These are phyloP conservation scores for Esteya vermicola DNA, from an alignment of 2,329 filamentous ascomycete genomes.

Conservation along the genomic window DNA sequence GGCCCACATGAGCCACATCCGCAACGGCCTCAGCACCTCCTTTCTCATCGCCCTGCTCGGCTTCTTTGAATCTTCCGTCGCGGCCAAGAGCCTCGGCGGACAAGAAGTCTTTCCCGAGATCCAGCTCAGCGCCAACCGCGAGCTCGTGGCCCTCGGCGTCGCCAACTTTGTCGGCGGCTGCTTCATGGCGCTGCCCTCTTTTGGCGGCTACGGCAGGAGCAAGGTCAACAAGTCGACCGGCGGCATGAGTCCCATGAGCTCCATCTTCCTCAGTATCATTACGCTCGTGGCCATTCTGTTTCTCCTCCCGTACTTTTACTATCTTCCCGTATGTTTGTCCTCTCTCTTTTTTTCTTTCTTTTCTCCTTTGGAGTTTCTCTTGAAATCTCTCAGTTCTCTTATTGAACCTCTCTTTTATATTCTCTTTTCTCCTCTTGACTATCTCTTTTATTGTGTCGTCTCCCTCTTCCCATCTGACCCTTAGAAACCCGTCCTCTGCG, in stretches of 20 bases:
- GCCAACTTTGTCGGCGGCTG: slow-evolving; percentile 85
- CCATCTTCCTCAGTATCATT: slow-evolving; percentile 70
- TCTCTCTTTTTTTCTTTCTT: too few relatives aligned
- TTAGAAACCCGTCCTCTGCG: slow-evolving; percentile 81
- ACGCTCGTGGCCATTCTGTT: slow-evolving; percentile 70
- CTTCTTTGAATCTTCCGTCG: slow-evolving; percentile 97
- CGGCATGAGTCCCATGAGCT: slow-evolving; percentile 86
- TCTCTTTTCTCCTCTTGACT: too few relatives aligned
- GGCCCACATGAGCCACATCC: slow-evolving; percentile 65
- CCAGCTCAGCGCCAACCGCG: slow-evolving; percentile 76
- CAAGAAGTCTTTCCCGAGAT: slow-evolving; percentile 61
- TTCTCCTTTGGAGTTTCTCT: too few relatives aligned
- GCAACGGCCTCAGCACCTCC: slow-evolving; percentile 75
- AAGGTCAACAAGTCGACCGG: slow-evolving; percentile 92
- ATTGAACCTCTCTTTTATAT: too few relatives aligned
- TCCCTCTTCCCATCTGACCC: too few relatives aligned
- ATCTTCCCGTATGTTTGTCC: slow-evolving; percentile 62
- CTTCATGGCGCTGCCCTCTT: slow-evolving; percentile 85
- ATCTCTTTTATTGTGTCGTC: too few relatives aligned
- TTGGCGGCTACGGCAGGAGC: slow-evolving; percentile 90
- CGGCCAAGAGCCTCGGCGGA: slow-evolving; percentile 75
- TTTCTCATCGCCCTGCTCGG: slow-evolving; percentile 89
- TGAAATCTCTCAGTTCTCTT: too few relatives aligned
- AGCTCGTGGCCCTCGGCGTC: slow-evolving; percentile 79
- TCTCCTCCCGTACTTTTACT: slow-evolving; percentile 84